Evolutionary conservation across 306 rosid species (phyloP), one percentile per base, ranked within the genome.

Genomic region (Crotalaria pallida): DNA sequence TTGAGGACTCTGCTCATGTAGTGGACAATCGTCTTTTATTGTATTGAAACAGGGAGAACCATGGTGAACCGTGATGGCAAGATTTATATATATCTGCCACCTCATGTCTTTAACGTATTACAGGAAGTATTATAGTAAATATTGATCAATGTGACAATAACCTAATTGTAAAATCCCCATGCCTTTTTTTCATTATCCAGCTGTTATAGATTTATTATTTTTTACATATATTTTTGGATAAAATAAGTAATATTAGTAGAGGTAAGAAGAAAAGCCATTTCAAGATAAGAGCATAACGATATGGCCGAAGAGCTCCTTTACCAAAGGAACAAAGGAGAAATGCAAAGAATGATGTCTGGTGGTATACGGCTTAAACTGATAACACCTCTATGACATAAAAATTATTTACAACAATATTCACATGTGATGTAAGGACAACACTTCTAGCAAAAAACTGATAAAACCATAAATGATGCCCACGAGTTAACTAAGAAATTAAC

Each of bases 1-100:
- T 73, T 44, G 72, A 27, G 64, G 43, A 49, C 23, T 59, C 29
- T 73, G 43, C 43, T 59, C 48, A 11, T 58, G 45, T 48, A 43
- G 40, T 53, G 15, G 66, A 24, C 12, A 31, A 3, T 47, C 10
- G 40, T 61, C 55, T 18, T 61, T 36, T 31, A 21, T 29, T 55
- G 68, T 74, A 45, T 73, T 23, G 43, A 65, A 31, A 10, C 31
- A 47, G 34, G 36, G 29, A 34, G 47, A 47, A 67, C 8, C 19
- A 75, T 16, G 57, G 67, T 23, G 22, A 1, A 5, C 22, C 15
- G 23, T 21, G 12, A 69, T 38, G 15, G 64, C 18, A 69, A 21
- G n/a, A 38, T 53, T 40, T 21, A 33, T 36, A 34, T 59, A 38
- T 17, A n/a, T n/a, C n/a, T 10, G 16, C 40, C 45, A 31, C 24